Percentiles rank a stretch among this genome's conserved stretches.
Conservation (phyloP, 2,329 filamentous ascomycete genomes). For the Fusarium sp. region DNA sequence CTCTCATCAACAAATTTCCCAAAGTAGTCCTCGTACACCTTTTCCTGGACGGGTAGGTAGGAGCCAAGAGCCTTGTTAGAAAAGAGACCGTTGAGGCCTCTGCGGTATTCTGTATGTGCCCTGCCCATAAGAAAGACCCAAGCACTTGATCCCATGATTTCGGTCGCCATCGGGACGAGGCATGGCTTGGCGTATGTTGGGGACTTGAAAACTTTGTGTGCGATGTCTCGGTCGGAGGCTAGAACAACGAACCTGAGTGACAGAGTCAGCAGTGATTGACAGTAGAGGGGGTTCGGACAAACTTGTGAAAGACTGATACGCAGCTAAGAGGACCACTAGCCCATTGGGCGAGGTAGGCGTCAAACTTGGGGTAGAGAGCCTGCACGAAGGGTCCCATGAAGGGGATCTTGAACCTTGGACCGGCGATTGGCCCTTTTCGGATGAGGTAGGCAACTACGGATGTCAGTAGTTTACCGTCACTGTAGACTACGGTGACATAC, state of each 20-base stretch:
- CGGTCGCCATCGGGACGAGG: constrained; percentile 80
- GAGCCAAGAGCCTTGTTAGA: constrained; percentile 76
- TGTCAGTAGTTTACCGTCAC: neutral
- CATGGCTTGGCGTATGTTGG: constrained; percentile 81
- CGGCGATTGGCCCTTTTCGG: constrained; percentile 72
- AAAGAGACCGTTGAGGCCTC: constrained; percentile 80
- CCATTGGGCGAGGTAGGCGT: constrained; percentile 81
- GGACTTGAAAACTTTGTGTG: constrained; percentile 86
- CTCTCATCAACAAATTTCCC: constrained; percentile 74
- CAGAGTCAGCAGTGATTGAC: no score
- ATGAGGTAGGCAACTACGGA: constrained; percentile 68
- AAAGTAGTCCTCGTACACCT: constrained; percentile 79
- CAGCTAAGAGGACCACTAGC: constrained; percentile 82
- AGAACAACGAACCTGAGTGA: constrained; percentile 78
- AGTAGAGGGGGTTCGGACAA: constrained; percentile 30
- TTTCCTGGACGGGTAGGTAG: constrained; percentile 80
- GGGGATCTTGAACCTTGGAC: constrained; percentile 73
- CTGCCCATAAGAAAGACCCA: constrained; percentile 86
- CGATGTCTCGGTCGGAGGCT: constrained; percentile 80
- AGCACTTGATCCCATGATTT: constrained; percentile 77
- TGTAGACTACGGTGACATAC: constrained; percentile 31
- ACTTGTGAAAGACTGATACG: constrained; percentile 90
- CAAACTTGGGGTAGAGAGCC: constrained; percentile 80
- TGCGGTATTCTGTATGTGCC: constrained; percentile 81
- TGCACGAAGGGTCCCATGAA: constrained; percentile 83